Conservation (phyloP, 441 rosid genomes). For the Corymbia calophylla region DNA sequence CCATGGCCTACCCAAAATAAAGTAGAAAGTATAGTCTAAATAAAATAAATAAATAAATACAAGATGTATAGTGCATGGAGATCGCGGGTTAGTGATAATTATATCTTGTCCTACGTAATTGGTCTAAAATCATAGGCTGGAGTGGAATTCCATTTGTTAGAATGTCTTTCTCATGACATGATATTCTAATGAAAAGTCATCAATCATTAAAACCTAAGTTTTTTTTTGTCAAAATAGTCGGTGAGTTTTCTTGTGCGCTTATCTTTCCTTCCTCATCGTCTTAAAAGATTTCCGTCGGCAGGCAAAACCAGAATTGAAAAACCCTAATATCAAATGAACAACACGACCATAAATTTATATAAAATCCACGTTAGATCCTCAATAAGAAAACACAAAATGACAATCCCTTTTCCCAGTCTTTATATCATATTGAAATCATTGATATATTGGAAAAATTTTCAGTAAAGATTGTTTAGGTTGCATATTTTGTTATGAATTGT, state of each 20-base stretch:
- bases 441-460: neutral
- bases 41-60: neutral
- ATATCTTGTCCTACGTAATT: neutral
- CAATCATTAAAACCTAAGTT: neutral
- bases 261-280: neutral
- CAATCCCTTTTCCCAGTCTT: neutral
- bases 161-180: constrained; percentile 27
- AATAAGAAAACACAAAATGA: neutral
- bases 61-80: neutral
- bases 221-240: constrained; percentile 16
- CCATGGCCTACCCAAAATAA: neutral
- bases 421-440: neutral
- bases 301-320: neutral
- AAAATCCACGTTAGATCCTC: neutral
- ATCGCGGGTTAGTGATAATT: neutral
- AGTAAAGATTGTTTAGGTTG: neutral
- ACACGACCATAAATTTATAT: neutral
- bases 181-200: neutral
- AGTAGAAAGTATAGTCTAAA: neutral
- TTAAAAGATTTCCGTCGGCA: neutral
- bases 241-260: neutral
- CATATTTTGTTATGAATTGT: neutral
- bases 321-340: neutral
- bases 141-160: constrained; percentile 14
- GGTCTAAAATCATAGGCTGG: neutral